These are phyloP conservation scores for Apiotrichum akiyoshidainum DNA, from an alignment of 1,284 basidiomycete genomes.

Conservation along the genomic window DNA sequence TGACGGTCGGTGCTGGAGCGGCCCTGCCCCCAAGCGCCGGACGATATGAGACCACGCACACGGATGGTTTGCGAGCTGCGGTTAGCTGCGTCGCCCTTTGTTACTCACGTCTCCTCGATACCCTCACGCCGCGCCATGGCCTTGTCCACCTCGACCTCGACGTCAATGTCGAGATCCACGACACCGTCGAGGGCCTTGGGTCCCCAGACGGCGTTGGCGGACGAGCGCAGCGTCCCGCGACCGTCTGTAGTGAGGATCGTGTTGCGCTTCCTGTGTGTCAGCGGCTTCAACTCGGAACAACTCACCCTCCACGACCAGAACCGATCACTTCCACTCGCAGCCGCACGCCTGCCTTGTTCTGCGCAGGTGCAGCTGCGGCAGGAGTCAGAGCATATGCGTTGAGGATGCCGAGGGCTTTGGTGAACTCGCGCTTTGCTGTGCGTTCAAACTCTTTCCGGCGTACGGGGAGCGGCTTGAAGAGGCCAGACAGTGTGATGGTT, in stretches of 20 bases:
- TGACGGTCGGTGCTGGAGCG: conserved; percentile 78
- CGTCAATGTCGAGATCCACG: conserved; percentile 66
- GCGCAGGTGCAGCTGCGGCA: conserved; percentile 48
- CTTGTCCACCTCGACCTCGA: conserved; percentile 66
- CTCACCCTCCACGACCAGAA: conserved; percentile 64
- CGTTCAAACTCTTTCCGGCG: conserved; percentile 87
- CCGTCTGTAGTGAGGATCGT: conserved; percentile 73
- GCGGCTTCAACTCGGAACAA: neutral
- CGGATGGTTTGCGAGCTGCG: conserved; percentile 36
- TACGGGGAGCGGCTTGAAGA: conserved; percentile 83
- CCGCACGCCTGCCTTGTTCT: conserved; percentile 57
- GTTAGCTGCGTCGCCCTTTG: conserved; percentile 9
- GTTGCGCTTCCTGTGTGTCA: conserved; percentile 60
- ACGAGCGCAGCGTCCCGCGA: conserved; percentile 59
- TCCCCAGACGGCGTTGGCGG: conserved; percentile 79
- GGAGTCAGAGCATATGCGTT: conserved; percentile 89
- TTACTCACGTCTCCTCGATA: conserved; percentile 31
- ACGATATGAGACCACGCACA: conserved; percentile 44
- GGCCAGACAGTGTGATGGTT: conserved; percentile 67
- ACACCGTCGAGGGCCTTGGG: conserved; percentile 72
- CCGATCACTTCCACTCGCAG: conserved; percentile 63
- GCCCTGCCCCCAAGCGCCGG: conserved; percentile 56
- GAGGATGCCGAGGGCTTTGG: conserved; percentile 75
- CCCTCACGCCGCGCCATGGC: conserved; percentile 50
- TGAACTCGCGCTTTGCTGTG: conserved; percentile 85